Evolutionary conservation across 371 early-diverging fungal genomes (phyloP), one percentile per base, ranked within the genome.

Genomic region (Circinella umbellata): DNA sequence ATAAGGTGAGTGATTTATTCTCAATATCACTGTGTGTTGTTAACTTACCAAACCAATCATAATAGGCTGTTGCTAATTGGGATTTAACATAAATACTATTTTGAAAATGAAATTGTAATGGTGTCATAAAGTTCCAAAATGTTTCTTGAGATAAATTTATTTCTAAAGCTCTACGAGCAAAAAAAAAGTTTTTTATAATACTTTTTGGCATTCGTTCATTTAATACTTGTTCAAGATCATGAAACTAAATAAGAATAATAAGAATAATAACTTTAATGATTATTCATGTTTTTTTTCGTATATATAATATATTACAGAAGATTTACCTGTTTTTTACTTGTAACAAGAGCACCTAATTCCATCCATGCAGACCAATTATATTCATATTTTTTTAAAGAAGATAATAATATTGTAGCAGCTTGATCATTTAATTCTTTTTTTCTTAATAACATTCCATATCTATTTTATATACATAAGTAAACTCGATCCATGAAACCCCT

Each of bases 341-440:
- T 74, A 0, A 93, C 71, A 53, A 90, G 83, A 6, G 80, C 59
- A 10, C 81, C 88, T 1, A 96, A 78, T 61, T 92, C 94, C 65
- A 88, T 76, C 97, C 97, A 97, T n/a, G 95, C 95, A 39, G 91
- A 91, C 96, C 96, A 96, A 74, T 95, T 95, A 78, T 83, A 94
- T 37, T 90, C 92, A 72, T 90, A 95, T 67, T 72, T 71, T 36
- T 75, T 75, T 3, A 96, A 74, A 4, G 96, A 93, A 64, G 87
- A 74, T 11, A 93, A 42, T 18, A 95, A 78, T 9, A 85, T 77
- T 4, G 75, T 74, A 18, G 82, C 76, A 1, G 96, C 95, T 61
- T 80, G 71, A 18, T 69, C 69, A 49, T 79, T 74, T 37, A 78
- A 74, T 18, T 85, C 77, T 9, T 77, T 78, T 67, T 85, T 85